phyloP scores from a whole-genome alignment of 345 rosid genomes.

The Syzygium jambos region DNA sequence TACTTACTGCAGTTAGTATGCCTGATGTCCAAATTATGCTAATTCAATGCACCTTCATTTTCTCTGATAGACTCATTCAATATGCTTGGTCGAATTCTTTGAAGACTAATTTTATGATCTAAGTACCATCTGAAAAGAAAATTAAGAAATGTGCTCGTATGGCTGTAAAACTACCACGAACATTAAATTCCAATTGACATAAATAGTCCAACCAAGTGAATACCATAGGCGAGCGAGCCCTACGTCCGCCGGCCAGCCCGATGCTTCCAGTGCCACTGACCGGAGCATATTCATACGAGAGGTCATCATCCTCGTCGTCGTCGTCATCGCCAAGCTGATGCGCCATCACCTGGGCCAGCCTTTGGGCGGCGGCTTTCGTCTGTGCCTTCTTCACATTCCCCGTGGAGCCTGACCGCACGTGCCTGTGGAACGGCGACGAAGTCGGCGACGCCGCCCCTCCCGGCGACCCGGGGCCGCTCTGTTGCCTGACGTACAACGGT shows the following conservation, averaged over 20 bases:
- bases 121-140: neutral
- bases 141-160: neutral
- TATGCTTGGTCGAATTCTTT: neutral
- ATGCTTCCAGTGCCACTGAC: slow-evolving; percentile 7
- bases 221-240: slow-evolving; percentile 31
- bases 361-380: slow-evolving; percentile 79
- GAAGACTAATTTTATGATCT: neutral
- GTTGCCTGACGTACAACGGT: slow-evolving; percentile 31
- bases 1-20: no score
- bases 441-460: slow-evolving; percentile 38
- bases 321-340: slow-evolving; percentile 16
- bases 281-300: slow-evolving; percentile 14
- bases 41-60: neutral
- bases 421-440: slow-evolving; percentile 37
- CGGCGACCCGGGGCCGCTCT: slow-evolving; percentile 25
- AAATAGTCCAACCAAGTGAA: neutral
- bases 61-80: neutral
- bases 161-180: neutral
- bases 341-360: slow-evolving; percentile 14
- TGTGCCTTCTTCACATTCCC: slow-evolving; percentile 58
- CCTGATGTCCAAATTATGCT: neutral
- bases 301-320: slow-evolving; percentile 18
- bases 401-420: slow-evolving; percentile 57
- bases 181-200: neutral
- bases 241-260: slow-evolving; percentile 30